These are phyloP conservation scores for Incumbomyces delicatus DNA, from an alignment of 2,329 filamentous ascomycete species.

Conservation along the genomic window DNA sequence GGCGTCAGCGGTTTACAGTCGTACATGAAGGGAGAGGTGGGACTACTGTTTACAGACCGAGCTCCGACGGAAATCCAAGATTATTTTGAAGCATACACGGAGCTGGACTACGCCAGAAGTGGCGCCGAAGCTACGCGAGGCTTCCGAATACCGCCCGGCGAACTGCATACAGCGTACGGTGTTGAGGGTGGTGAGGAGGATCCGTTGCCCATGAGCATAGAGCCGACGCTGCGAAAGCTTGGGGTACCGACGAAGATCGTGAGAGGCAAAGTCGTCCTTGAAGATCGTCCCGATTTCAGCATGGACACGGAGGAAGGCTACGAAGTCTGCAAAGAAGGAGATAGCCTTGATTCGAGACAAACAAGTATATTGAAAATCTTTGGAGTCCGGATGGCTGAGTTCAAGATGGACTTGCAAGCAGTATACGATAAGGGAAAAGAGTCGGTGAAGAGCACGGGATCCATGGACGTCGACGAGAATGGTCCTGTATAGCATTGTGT, in stretches of 20 bases:
- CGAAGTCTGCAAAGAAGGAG: constrained; percentile 72
- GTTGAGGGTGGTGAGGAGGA: constrained; percentile 64
- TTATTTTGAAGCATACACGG: constrained; percentile 63
- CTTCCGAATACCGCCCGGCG: constrained; percentile 74
- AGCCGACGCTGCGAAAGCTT: constrained; percentile 80
- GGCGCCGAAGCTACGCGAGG: constrained; percentile 64
- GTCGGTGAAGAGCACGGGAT: constrained; percentile 31
- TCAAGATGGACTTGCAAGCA: constrained; percentile 70
- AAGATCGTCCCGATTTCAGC: constrained; percentile 37
- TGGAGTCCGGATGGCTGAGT: constrained; percentile 81
- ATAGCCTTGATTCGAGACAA: constrained; percentile 80
- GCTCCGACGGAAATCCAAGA: constrained; percentile 54
- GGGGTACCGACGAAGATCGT: constrained; percentile 82
- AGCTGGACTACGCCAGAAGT: constrained; percentile 84
- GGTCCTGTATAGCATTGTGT: neutral
- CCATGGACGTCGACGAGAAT: constrained; percentile 33
- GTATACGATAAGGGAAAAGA: constrained; percentile 38
- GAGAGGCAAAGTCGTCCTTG: constrained; percentile 76
- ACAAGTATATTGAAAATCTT: constrained; percentile 91
- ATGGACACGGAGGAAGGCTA: constrained; percentile 45
- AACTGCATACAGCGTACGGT: constrained; percentile 57
- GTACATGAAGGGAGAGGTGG: constrained; percentile 71
- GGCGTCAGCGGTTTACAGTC: constrained; percentile 61
- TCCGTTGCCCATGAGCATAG: constrained; percentile 74
- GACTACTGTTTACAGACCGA: constrained; percentile 82